These are phyloP conservation scores for Lolium perenne DNA, from an alignment of 176 grass and related monocot species.

Conservation along the genomic window DNA sequence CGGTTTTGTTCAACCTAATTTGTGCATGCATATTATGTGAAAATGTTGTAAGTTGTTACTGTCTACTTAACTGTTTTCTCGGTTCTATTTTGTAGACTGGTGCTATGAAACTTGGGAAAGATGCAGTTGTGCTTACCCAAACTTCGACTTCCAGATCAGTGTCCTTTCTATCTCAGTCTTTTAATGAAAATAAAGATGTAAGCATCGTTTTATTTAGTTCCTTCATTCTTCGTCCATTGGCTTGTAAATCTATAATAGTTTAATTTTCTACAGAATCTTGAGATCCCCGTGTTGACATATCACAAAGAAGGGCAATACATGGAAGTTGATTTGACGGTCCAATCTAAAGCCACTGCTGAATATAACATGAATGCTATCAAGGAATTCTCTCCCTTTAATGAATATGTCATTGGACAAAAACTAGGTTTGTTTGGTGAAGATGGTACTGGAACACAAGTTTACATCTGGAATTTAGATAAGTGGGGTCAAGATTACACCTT, in stretches of 20 bases:
- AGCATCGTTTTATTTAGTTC: slow-evolving; percentile 25
- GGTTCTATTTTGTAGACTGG: slow-evolving; percentile 67
- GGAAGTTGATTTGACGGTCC: slow-evolving; percentile 81
- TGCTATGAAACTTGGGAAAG: slow-evolving; percentile 93
- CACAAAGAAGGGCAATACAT: slow-evolving; percentile 74
- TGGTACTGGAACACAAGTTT: slow-evolving; percentile 79
- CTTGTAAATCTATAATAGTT: slow-evolving; percentile 26
- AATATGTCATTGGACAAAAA: slow-evolving; percentile 90
- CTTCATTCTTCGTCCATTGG: neutral
- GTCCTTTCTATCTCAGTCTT: slow-evolving; percentile 84
- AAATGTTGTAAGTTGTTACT: neutral
- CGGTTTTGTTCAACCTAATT: neutral
- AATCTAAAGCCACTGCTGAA: slow-evolving; percentile 67
- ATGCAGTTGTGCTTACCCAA: slow-evolving; percentile 89
- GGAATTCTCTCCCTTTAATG: slow-evolving; percentile 85
- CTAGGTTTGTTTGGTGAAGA: slow-evolving; percentile 71
- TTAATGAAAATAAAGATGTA: slow-evolving; percentile 81
- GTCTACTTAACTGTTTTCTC: slow-evolving; percentile 5
- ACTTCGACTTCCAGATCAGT: slow-evolving; percentile 76
- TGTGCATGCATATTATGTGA: slow-evolving; percentile 9
- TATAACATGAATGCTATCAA: slow-evolving; percentile 77
- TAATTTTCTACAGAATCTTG: slow-evolving; percentile 69
- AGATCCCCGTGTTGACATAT: slow-evolving; percentile 86
- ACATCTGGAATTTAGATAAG: slow-evolving; percentile 93
- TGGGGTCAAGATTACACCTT: slow-evolving; percentile 78